Evolutionary conservation across 306 rosid genomes (phyloP).

Genomic region (Hylodesmum podocarpum): DNA sequence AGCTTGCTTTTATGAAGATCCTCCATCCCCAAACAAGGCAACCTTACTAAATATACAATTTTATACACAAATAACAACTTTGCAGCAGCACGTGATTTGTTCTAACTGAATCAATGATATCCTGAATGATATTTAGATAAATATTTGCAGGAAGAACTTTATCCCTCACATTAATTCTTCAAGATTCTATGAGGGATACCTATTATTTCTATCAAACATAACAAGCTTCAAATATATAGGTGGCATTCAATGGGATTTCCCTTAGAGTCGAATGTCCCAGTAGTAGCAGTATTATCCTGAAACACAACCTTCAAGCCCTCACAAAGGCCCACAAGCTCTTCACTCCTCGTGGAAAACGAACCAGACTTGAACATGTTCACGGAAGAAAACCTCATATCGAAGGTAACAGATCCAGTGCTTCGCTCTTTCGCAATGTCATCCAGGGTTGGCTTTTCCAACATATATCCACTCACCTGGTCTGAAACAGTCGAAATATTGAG

Average conservation of each 20-base stretch:
- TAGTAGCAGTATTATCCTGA: neutral
- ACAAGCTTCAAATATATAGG: neutral
- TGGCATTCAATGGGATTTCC: neutral
- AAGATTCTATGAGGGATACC: too few species aligned
- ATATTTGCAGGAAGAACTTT: too few species aligned
- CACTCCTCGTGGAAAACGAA: neutral
- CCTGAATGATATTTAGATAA: too few species aligned
- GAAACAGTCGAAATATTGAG: neutral
- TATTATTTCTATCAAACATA: neutral
- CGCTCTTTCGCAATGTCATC: conserved; percentile 13
- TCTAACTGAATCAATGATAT: neutral
- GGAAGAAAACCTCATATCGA: neutral
- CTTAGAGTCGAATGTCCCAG: neutral
- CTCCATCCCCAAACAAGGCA: neutral
- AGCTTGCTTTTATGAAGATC: neutral
- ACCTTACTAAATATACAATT: neutral
- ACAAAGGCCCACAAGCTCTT: neutral
- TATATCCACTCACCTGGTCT: rapidly evolving
- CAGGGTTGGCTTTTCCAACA: neutral
- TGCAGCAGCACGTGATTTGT: neutral
- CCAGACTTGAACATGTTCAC: neutral
- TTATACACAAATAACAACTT: neutral
- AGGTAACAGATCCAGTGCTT: neutral
- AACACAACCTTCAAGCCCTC: neutral
- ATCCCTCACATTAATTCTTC: too few species aligned